Percentiles rank a stretch among this genome's conserved stretches.
phyloP scores from a whole-genome alignment of 257 asterid genomes.

The Primulina tabacum region DNA sequence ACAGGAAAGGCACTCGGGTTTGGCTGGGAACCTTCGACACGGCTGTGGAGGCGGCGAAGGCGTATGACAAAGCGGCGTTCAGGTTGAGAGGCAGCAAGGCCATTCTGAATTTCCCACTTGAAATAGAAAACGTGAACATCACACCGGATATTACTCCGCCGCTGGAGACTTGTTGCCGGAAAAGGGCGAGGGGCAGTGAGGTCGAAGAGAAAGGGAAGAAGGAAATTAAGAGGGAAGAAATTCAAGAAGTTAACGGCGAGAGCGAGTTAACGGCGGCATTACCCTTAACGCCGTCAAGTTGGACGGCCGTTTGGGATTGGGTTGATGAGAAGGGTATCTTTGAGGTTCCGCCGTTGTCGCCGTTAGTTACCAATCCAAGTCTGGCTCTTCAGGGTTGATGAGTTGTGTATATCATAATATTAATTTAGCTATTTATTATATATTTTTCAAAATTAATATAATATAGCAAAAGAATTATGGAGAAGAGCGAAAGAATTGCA shows the following conservation, averaged over 20 bases:
- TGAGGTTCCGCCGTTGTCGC: constrained; percentile 77
- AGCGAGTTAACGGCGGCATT: constrained; percentile 32
- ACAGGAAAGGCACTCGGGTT: constrained; percentile 59
- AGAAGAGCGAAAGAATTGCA: constrained; percentile 30
- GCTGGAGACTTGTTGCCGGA: constrained; percentile 29
- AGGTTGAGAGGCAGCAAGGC: constrained; percentile 66
- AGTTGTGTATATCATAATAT: constrained; percentile 6
- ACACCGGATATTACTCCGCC: constrained; percentile 23
- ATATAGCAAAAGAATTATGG: too few species aligned
- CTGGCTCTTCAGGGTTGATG: constrained; percentile 37
- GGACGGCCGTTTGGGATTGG: constrained; percentile 82
- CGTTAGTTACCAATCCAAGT: constrained; percentile 50
- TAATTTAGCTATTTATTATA: too few species aligned
- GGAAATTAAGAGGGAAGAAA: constrained; percentile 37
- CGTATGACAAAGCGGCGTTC: constrained; percentile 77
- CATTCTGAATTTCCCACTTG: constrained; percentile 73
- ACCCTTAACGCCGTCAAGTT: constrained; percentile 83
- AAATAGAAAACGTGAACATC: constrained; percentile 37
- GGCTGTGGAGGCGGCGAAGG: constrained; percentile 66
- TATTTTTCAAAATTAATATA: constrained; percentile 20
- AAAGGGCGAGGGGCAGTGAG: constrained; percentile 45
- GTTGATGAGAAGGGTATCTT: constrained; percentile 75
- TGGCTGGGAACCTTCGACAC: constrained; percentile 80
- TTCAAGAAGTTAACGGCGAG: constrained; percentile 24
- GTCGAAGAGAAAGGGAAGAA: constrained; percentile 33